phyloP scores from a whole-genome alignment of 225 moss, liverwort and hornwort genomes.

The Bryum argenteum region DNA sequence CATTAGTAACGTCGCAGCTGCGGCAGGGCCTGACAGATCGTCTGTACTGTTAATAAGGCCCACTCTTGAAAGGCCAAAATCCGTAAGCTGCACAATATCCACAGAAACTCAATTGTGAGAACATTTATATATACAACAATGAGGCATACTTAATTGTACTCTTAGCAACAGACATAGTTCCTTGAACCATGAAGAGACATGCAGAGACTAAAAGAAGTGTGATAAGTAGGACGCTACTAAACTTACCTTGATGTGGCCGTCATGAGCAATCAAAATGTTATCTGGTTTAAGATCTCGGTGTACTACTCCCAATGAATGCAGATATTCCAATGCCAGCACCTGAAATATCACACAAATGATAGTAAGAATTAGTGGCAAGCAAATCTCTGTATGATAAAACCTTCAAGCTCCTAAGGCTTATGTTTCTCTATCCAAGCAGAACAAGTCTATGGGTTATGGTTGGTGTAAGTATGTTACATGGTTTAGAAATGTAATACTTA shows the following conservation, averaged over 20 bases:
- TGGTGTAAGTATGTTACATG: neutral
- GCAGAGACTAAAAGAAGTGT: conserved; percentile 12
- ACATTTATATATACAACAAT: conserved; percentile 1
- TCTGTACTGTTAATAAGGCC: conserved; percentile 99
- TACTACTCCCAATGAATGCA: conserved; percentile 91
- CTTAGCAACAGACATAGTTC: neutral
- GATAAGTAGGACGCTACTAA: conserved; percentile 7
- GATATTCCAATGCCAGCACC: conserved; percentile 94
- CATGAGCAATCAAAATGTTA: conserved; percentile 95
- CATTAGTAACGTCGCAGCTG: conserved; percentile 67
- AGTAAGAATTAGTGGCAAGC: conserved; percentile 13
- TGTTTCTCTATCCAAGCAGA: neutral
- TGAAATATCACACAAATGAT: conserved; percentile 37
- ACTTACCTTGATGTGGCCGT: conserved; percentile 92
- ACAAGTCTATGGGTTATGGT: conserved; percentile 6
- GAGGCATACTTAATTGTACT: neutral
- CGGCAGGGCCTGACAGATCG: conserved; percentile 92
- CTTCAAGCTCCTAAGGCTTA: neutral
- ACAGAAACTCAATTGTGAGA: conserved; percentile 20
- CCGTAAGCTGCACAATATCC: conserved; percentile 74
- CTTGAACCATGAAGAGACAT: conserved; percentile 17
- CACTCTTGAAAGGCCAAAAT: conserved; percentile 97
- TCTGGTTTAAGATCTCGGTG: conserved; percentile 98
- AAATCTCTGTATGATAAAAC: conserved; percentile 3
- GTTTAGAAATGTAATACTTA: conserved; percentile 5